Evolutionary conservation across 2,329 filamentous ascomycete species (phyloP).

Genomic region (Colletotrichum sp.): DNA sequence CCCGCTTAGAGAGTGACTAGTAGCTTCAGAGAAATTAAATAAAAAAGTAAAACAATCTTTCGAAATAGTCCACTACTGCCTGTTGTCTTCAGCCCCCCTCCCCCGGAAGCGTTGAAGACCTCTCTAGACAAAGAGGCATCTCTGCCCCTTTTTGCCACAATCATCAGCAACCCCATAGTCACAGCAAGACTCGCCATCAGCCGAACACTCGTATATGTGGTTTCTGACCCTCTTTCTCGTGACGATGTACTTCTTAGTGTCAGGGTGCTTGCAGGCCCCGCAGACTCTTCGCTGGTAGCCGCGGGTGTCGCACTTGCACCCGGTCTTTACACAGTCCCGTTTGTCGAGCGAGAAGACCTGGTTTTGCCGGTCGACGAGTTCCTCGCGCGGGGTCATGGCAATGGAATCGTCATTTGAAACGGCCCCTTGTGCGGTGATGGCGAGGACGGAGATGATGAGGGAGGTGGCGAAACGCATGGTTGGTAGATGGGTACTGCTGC

Average conservation of each 20-base stretch:
- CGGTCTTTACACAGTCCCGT: constrained; percentile 24
- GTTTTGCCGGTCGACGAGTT: neutral
- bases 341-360: neutral
- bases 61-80: neutral
- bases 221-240: constrained; percentile 23
- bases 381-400: neutral
- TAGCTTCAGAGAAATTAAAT: neutral
- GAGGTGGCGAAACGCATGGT: constrained; percentile 15
- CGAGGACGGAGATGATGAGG: neutral
- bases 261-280: constrained; percentile 26
- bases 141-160: constrained; percentile 13
- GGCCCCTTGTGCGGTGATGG: neutral
- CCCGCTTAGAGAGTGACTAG: neutral
- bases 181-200: constrained; percentile 23
- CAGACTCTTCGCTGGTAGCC: constrained; percentile 25
- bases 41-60: neutral
- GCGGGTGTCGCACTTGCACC: constrained; percentile 26
- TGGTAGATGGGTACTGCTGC: neutral
- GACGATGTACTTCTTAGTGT: constrained; percentile 19
- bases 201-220: constrained; percentile 28
- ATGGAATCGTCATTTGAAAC: neutral
- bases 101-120: neutral
- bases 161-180: constrained; percentile 24
- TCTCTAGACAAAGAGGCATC: neutral
- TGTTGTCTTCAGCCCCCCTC: neutral